Conservation (phyloP, 208 protist species). For the Trypanosoma melophagium region DNA sequence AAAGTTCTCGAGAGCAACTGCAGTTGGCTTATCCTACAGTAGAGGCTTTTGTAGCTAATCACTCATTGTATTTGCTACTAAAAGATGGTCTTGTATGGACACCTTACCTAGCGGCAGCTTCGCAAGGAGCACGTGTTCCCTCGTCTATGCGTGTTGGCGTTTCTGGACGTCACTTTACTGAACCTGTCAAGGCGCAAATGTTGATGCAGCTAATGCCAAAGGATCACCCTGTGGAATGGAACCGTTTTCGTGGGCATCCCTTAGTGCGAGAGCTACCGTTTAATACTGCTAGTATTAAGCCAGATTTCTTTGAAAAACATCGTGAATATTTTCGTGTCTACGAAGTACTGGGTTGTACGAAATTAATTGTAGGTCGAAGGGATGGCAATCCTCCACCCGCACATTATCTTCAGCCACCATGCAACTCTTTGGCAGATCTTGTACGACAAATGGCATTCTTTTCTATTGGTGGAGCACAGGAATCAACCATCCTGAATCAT, state of each 20-base stretch:
- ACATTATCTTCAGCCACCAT: constrained; percentile 40
- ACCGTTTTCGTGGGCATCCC: constrained; percentile 17
- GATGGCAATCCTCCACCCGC: constrained; percentile 28
- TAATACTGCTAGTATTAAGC: constrained; percentile 31
- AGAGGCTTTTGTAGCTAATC: constrained; percentile 49
- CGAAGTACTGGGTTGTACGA: constrained; percentile 15
- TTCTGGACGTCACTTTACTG: constrained; percentile 9
- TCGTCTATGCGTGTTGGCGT: background rate
- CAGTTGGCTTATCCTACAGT: constrained; percentile 27
- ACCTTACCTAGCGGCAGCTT: constrained; percentile 35
- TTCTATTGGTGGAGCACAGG: constrained; percentile 43
- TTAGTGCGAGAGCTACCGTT: constrained; percentile 26
- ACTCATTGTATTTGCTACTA: constrained; percentile 67
- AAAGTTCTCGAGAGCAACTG: constrained; percentile 33
- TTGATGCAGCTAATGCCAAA: constrained; percentile 38
- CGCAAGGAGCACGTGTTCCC: constrained; percentile 25
- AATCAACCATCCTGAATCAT: constrained; percentile 39
- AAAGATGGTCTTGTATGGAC: constrained; percentile 52
- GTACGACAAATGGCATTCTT: constrained; percentile 74
- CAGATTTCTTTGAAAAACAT: constrained; percentile 36
- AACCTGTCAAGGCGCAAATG: constrained; percentile 31
- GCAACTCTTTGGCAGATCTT: constrained; percentile 39
- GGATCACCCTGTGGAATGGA: constrained; percentile 31
- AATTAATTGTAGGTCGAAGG: constrained; percentile 39
- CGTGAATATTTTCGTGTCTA: constrained; percentile 31